Evolutionary conservation across 176 grass and related monocot species (phyloP), one percentile per base, ranked within the genome.

Genomic region (Tillandsia fasciculata): DNA sequence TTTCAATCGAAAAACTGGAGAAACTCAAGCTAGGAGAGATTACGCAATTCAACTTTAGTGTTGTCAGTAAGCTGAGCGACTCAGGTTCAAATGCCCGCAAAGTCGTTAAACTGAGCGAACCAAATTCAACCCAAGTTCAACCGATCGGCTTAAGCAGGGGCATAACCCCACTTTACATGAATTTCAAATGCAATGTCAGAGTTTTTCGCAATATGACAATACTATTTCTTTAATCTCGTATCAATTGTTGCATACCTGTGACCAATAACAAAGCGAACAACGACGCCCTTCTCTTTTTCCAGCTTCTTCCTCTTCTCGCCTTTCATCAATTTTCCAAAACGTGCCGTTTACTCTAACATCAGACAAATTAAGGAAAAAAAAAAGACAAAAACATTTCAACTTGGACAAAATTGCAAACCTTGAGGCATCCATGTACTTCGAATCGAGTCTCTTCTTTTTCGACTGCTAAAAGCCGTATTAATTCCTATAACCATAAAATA

Each of bases 361-460:
- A 71, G 26, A 18, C 56, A 7, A 42, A 7, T 61, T 61, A 10
- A 61, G 56, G 1, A 18, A 23, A 59, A 59, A 61, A 17, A 0
- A 15, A 61, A 18, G 56, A 61, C 15, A 15, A 18, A 10, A 61
- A 23, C 2, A 61, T 18, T 61, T 9, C 8, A 20, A 23, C 22
- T 61, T 7, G 9, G 17, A 61, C 22, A 1, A 61, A 23, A 4
- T 61, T 61, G 56, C 15, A 61, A 61, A 99, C 94, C 94, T 88
- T 93, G 94, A 72, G 87, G 94, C 94, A 99, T 99, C 94, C 94
- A 99, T 65, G 94, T 88, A 33, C 90, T 83, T 18, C 94, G 81
- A 52, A 99, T 83, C 29, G 94, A 99, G 79, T 99, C 89, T 23
- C 94, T 81, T 18, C 94, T 83, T 65, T 93, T 99, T 72, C 89